Evolutionary conservation across 1,284 basidiomycete genomes (phyloP).

Genomic region (Afroboletus lepidellus): DNA sequence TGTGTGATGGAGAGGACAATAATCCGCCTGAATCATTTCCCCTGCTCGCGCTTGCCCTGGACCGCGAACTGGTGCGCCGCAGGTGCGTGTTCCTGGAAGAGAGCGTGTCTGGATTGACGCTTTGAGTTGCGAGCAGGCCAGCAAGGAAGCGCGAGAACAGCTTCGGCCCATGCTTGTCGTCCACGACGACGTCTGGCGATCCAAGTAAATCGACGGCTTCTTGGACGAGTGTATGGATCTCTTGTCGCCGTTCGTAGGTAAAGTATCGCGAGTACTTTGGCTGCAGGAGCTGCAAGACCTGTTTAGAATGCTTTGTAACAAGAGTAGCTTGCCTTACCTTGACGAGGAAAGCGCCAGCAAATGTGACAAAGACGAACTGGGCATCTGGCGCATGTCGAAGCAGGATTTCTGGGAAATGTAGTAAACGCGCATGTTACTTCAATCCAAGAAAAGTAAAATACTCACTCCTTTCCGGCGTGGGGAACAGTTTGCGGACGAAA

Average conservation of each 20-base stretch:
- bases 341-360: slow-evolving; percentile 77
- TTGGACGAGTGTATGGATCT: slow-evolving; percentile 61
- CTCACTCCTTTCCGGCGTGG: slow-evolving; percentile 53
- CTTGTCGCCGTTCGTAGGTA: slow-evolving; percentile 51
- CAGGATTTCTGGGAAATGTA: slow-evolving; percentile 44
- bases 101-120: slow-evolving; percentile 43
- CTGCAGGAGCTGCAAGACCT: slow-evolving; percentile 56
- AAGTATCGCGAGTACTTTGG: slow-evolving; percentile 67
- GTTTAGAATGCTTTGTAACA: neutral
- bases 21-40: slow-evolving; percentile 10
- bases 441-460: slow-evolving; percentile 6
- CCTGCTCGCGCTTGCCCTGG: slow-evolving; percentile 11
- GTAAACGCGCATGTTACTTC: slow-evolving; percentile 1
- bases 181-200: slow-evolving; percentile 65
- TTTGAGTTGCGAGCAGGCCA: slow-evolving; percentile 60
- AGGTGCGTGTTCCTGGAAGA: slow-evolving; percentile 18
- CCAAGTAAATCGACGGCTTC: slow-evolving; percentile 63
- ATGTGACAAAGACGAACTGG: slow-evolving; percentile 82
- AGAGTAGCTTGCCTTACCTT: slow-evolving; percentile 46
- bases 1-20: slow-evolving; percentile 12
- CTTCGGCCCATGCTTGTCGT: slow-evolving; percentile 73
- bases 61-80: slow-evolving; percentile 13
- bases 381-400: slow-evolving; percentile 79
- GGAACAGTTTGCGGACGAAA: slow-evolving; percentile 58
- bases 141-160: slow-evolving; percentile 73